These are phyloP conservation scores for Haplosporangium gracile DNA, from an alignment of 192 early-diverging fungal genomes.

Conservation along the genomic window DNA sequence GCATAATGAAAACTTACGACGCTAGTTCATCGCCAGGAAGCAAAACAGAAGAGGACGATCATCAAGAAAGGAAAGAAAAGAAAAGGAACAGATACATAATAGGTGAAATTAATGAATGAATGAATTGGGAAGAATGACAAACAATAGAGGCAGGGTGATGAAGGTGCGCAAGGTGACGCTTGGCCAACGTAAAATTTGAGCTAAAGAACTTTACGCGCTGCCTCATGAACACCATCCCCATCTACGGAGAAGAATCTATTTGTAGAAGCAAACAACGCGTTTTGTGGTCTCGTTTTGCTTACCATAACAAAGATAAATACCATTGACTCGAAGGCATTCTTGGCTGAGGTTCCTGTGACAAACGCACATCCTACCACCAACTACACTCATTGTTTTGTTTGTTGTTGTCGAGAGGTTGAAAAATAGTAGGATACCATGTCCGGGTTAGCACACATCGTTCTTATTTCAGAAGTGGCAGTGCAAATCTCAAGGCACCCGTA, in stretches of 20 bases:
- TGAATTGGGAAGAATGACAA: too few relatives aligned
- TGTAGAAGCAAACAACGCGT: neutral
- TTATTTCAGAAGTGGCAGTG: neutral
- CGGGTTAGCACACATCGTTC: neutral
- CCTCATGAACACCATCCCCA: neutral
- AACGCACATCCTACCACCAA: constrained; percentile 46
- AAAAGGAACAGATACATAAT: too few relatives aligned
- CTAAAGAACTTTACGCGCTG: neutral
- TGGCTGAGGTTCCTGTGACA: constrained; percentile 50
- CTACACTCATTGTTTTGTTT: neutral
- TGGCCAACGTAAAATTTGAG: neutral
- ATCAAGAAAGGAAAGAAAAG: too few relatives aligned
- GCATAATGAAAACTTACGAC: constrained; percentile 19
- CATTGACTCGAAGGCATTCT: constrained; percentile 53
- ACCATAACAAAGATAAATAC: constrained; percentile 52
- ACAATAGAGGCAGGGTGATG: too few relatives aligned
- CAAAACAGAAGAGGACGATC: too few relatives aligned
- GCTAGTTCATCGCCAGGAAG: neutral
- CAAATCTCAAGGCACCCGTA: neutral
- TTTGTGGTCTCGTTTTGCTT: neutral
- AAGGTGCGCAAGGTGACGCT: neutral
- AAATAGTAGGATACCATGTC: neutral
- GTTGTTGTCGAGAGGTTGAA: neutral
- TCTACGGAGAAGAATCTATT: neutral
- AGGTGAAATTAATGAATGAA: too few relatives aligned